Evolutionary conservation across 2,329 filamentous ascomycete genomes (phyloP), one percentile per base, ranked within the genome.

Genomic region (Colletotrichum sp.): DNA sequence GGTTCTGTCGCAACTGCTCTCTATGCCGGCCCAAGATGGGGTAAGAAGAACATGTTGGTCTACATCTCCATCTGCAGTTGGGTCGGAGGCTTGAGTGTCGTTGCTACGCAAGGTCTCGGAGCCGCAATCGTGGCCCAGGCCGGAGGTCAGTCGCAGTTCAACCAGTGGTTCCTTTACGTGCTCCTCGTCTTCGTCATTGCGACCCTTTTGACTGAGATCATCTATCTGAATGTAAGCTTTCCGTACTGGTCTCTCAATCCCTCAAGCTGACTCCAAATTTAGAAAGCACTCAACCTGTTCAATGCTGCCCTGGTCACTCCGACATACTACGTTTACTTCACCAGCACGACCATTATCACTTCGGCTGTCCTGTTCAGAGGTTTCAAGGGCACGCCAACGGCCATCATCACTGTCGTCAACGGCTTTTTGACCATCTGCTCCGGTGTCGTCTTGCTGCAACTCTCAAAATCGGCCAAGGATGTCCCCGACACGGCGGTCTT

Each of bases 301-400:
- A 98, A 99, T 81, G 97, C 97, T 48, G 96, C 97, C 9, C 90
- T 99, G 78, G 97, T 99, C 75, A 99, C 97, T 0, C 97, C 97
- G 1, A 99, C 97, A 4, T 99, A 99, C 86, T 99, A 99, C 84
- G 97, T 99, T 78, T 96, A 97, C 87, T 99, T 99, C 83, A 99
- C 97, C 52, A 98, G 94, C 79, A 94, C 96, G 7, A 98, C 97
- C 24, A 98, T 99, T 78, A 91, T 98, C 79, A 97, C 96, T 7
- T 98, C 96, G 0, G 94, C 96, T 5, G 93, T 99, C 62, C 88
- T 99, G 4, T 98, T 98, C 85, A 93, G 92, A 77, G 97, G 97
- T 9, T 98, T 99, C 90, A 96, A 98, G 82, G 97, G 96, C 43
- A 95, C 95, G 0, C 89, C 91, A 0, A 90, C 92, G 7, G 91